A percentile compares a stretch with the other conserved stretches of the same genome.
Evolutionary conservation across 768 basidiomycete genomes (phyloP).

Genomic region (Podaxis rugospora): DNA sequence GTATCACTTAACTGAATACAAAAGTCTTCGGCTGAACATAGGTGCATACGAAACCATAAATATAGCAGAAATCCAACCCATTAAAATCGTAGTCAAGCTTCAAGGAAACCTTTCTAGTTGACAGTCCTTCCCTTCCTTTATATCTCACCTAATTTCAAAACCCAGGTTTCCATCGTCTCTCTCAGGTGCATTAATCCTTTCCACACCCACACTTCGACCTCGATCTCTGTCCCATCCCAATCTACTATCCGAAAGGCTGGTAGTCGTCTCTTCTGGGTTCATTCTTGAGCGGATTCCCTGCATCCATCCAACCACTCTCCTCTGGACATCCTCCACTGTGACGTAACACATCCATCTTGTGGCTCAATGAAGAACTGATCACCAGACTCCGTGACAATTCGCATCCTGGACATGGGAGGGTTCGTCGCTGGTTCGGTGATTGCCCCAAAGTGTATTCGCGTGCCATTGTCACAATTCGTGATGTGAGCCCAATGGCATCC

Average conservation of each 20-base stretch:
- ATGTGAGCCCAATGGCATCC: neutral
- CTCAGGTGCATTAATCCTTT: neutral
- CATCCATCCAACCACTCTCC: neutral
- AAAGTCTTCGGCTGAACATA: too few relatives aligned
- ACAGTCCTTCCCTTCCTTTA: neutral
- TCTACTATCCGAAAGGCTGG: neutral
- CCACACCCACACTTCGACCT: slow-evolving; percentile 1
- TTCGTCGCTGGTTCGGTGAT: slow-evolving; percentile 1
- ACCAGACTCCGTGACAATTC: neutral
- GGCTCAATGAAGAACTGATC: neutral
- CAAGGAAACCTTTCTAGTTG: neutral
- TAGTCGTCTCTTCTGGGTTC: neutral
- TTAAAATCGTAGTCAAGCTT: neutral
- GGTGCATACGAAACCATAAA: too few relatives aligned
- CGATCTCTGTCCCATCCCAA: neutral
- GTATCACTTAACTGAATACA: too few relatives aligned
- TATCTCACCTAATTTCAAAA: neutral
- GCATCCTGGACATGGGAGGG: neutral
- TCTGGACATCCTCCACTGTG: neutral
- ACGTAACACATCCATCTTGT: neutral
- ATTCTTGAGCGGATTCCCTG: neutral
- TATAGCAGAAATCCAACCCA: neutral
- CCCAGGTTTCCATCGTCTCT: neutral
- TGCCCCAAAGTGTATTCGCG: neutral
- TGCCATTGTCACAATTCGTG: neutral